Evolutionary conservation across 768 basidiomycete species (phyloP).

Genomic region (Lactarius indigo): DNA sequence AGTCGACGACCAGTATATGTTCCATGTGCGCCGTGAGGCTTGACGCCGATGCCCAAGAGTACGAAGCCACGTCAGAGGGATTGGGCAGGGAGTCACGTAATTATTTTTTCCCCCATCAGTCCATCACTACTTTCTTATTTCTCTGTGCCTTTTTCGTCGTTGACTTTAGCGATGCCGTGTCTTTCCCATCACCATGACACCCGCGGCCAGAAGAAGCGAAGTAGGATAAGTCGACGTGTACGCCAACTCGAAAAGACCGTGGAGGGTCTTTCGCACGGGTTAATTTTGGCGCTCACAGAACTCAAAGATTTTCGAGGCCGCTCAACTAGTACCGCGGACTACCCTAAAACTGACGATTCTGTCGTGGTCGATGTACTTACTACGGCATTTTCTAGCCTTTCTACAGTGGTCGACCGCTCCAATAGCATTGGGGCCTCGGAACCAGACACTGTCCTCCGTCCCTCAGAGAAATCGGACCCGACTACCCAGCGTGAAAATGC

Average conservation of each 20-base stretch:
- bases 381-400: not conserved
- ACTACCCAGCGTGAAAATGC: not conserved
- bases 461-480: not conserved
- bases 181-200: not conserved
- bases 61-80: not conserved
- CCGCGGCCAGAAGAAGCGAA: not conserved
- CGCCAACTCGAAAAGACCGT: conserved; percentile 10
- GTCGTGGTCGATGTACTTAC: not conserved
- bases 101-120: not conserved
- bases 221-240: not conserved
- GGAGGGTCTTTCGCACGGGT: conserved; percentile 7
- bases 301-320: not conserved
- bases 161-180: not conserved
- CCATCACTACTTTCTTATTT: not conserved
- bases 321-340: not conserved
- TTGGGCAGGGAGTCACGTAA: not conserved
- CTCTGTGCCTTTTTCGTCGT: not conserved
- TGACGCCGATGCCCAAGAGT: not conserved
- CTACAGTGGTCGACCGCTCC: not conserved
- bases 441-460: not conserved
- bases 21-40: conserved; percentile 7
- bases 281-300: conserved; percentile 6
- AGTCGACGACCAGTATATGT: not conserved
- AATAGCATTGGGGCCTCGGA: not conserved
- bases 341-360: not conserved